Base-by-base conservation (phyloP, 768 basidiomycete species). In the Suillus subaureus region DNA sequence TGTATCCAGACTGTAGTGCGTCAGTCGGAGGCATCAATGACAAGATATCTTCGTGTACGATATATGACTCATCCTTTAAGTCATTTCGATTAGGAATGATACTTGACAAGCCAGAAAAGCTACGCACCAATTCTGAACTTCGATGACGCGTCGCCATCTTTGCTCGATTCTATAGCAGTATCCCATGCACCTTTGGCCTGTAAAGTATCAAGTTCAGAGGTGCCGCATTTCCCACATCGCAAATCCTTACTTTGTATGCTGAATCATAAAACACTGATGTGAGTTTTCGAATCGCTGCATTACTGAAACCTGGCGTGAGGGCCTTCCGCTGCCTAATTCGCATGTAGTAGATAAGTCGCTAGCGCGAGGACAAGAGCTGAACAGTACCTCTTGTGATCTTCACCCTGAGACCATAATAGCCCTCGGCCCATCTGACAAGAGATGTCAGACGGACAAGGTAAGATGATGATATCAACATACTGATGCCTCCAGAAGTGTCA, bases 1-100 rank as follows among this genome's bases (percentile, higher is more conserved):
- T 1, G 78, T 81, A 68, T 89, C 88, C 5, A 89, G 75, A 13
- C 86, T 87, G n/a, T n/a, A 4, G 56, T 2, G 15, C 26, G 16
- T 33, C 6, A 49, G 23, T 42, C 4, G 6, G 39, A 37, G 57
- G 26, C 13, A 6, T 15, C 0, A 21, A 9, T 0, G 3, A 8
- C 12, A 52, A 28, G 33, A 16, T 28, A n/a, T 18, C 9, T 31
- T 52, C 51, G 67, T 78, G 26, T 61, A 77, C 77, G 78, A 77
- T 33, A 79, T 69, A 43, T 72, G 74, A 57, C 76, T 79, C 79
- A 78, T 79, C 78, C 72, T 72, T 57, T 4, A 35, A 57, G 16
- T 4, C 0, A 11, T 31, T n/a, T 40, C 9, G 55, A 35, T 18
- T 37, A 56, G 0, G 7, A 31, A 65, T 3, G 60, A 13, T 52